Base-by-base conservation (phyloP, 2,329 filamentous ascomycete species). In the Pyrenochaeta sp. region DNA sequence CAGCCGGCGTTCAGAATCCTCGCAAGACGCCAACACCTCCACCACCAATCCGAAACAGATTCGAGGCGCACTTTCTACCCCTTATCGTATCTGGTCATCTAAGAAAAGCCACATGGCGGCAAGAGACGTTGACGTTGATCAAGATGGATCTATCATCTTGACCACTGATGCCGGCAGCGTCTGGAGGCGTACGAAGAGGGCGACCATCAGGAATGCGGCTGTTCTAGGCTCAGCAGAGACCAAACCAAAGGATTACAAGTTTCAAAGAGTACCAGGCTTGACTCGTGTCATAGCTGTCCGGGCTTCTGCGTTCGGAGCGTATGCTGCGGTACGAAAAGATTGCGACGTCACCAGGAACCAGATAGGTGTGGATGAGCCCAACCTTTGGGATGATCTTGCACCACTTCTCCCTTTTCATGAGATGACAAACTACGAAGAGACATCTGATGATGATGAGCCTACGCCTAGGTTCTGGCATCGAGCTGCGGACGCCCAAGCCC, bases 11-110 rank as follows among this genome's bases (percentile, higher is more conserved):
- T 79, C 82, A 5, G 91, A 94, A 55, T 79, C 82, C 2, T 84
- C 84, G 49, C 84, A 76, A 42, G 74, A 87, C 37, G 75, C 80
- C 1, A 84, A 82, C 8, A 85, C 88, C 2, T 97, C 93, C 0
- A 97, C 94, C 0, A 97, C 94, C 0, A 97, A 97, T 72, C 93
- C 94, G 0, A 87, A 90, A 50, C 97, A 97, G 74, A 96, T 96
- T 58, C 91, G 90, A 64, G 90, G 90, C 61, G 91, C 93, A 2
- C 82, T 97, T 2, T 93, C 91, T 0, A 79, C 83, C 37, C 92
- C 94, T 0, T 87, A 91, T 61, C 89, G 91, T 56, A 89, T 97
- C 27, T 99, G 95, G 95, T 91, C 90, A 30, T 89, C 93, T 2
- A 90, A 90, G 66, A 97, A 96, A 73, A 90, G 91, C 57, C 86